phyloP scores from a whole-genome alignment of 805 yeast genomes.

The Yamadazyma takamatsuzukensis region DNA sequence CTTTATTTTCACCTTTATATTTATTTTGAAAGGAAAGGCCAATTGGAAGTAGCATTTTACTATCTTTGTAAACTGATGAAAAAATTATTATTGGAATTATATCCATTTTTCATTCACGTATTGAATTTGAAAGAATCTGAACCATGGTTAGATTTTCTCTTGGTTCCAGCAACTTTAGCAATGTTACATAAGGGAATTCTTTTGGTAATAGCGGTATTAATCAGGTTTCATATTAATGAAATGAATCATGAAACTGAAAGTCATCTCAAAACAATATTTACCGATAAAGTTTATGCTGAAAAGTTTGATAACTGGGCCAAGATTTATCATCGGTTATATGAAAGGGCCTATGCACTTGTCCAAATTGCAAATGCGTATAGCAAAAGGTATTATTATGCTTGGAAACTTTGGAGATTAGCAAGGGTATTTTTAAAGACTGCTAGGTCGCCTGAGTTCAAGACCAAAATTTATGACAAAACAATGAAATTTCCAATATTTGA shows the following conservation, averaged over 20 bases:
- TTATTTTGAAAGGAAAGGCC: constrained; percentile 32
- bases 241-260: background rate
- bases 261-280: constrained; percentile 1
- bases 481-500: constrained; percentile 5
- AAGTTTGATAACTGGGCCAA: constrained; percentile 1
- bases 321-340: constrained; percentile 3
- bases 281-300: constrained; percentile 1
- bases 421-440: background rate
- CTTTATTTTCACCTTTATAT: constrained; percentile 31
- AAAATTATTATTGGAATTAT: constrained; percentile 23
- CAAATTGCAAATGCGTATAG: constrained; percentile 6
- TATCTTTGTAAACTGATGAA: constrained; percentile 28
- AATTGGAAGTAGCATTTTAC: constrained; percentile 28
- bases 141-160: constrained; percentile 32
- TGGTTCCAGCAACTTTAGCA: constrained; percentile 35
- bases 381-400: constrained; percentile 7
- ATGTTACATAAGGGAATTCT: constrained; percentile 23
- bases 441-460: constrained; percentile 2
- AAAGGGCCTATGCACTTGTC: constrained; percentile 1
- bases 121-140: constrained; percentile 34
- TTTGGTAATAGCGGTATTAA: constrained; percentile 20
- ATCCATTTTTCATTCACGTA: constrained; percentile 27
- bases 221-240: constrained; percentile 10
- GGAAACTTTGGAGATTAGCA: constrained; percentile 4
- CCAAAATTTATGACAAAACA: background rate